These are phyloP conservation scores for Cubamyces sp. DNA, from an alignment of 768 basidiomycete species.

Conservation along the genomic window DNA sequence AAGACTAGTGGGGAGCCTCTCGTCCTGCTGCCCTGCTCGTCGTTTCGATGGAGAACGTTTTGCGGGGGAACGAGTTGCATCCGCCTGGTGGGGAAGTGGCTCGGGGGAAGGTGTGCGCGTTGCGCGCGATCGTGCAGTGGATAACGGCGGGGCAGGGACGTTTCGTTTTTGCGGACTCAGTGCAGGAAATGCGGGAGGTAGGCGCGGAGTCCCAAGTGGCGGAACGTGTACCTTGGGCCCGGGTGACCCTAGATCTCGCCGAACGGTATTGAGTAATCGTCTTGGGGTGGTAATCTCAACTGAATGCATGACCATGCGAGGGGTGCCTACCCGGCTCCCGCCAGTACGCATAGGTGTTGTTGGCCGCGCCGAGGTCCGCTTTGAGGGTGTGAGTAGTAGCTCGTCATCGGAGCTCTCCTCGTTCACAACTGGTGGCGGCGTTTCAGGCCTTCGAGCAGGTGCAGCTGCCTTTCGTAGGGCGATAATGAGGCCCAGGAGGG, in stretches of 20 bases:
- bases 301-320: constrained; percentile 30
- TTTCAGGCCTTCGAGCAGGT: neutral
- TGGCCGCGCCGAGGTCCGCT: constrained; percentile 1
- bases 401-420: constrained; percentile 22
- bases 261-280: constrained; percentile 13
- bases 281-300: constrained; percentile 34
- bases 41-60: constrained; percentile 3
- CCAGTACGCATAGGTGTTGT: constrained; percentile 13
- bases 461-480: neutral
- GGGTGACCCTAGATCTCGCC: constrained; percentile 13
- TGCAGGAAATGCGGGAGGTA: constrained; percentile 15
- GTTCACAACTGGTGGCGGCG: neutral
- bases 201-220: constrained; percentile 14
- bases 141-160: neutral
- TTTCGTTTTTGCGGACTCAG: constrained; percentile 3
- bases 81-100: neutral
- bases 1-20: constrained; percentile 29
- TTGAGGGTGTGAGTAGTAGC: constrained; percentile 18
- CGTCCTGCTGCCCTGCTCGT: neutral
- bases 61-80: neutral
- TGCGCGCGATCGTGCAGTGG: neutral
- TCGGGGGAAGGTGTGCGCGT: constrained; percentile 9
- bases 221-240: constrained; percentile 12
- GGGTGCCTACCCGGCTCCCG: constrained; percentile 9
- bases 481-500: too few relatives aligned